Evolutionary conservation across 2,329 filamentous ascomycete genomes (phyloP), one percentile per base, ranked within the genome.

Genomic region (Claviceps purpurea): DNA sequence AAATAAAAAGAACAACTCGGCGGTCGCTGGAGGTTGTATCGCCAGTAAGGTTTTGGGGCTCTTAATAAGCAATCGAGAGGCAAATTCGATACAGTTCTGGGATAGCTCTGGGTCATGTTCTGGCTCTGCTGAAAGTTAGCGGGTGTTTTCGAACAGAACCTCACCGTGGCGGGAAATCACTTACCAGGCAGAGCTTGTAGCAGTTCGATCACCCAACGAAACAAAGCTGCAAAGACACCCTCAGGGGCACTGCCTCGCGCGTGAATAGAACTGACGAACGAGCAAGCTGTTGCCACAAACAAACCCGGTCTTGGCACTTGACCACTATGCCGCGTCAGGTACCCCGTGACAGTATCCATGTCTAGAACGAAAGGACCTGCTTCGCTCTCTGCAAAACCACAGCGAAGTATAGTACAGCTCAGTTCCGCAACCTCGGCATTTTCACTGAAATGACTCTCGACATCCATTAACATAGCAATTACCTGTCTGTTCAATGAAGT

Each of bases 301-400:
- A 78, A 75, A 2, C 85, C 84, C 40, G 88, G 72, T 46, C 85
- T 75, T 13, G 84, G 82, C 10, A 78, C 85, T n/a, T 76, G 69
- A 40, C 77, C 67, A 1, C 68, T 72, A 22, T 82, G 76, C 50
- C 76, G 76, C 3, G 76, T 72, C 47, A 93, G 73, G 62, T 86
- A 85, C 43, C 80, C 73, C 11, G 82, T 78, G n/a, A 87, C 79
- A 56, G 81, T 73, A 0, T 75, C 69, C 0, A 84, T 74, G 2
- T 83, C 76, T 55, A 94, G 80, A 8, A 90, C 86, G 59, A 93
- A 91, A 1, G 87, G 85, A 0, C 87, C 87, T 3, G 84, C 79
- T 26, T 81, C 77, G 0, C 74, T 77, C 64, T 94, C 88, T 1
- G 82, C 82, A 60, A 90, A 90, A 0, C 88, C 88, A 20, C 81